Conservation (phyloP, 1,139 yeast species). For the Taphrina sp. region DNA sequence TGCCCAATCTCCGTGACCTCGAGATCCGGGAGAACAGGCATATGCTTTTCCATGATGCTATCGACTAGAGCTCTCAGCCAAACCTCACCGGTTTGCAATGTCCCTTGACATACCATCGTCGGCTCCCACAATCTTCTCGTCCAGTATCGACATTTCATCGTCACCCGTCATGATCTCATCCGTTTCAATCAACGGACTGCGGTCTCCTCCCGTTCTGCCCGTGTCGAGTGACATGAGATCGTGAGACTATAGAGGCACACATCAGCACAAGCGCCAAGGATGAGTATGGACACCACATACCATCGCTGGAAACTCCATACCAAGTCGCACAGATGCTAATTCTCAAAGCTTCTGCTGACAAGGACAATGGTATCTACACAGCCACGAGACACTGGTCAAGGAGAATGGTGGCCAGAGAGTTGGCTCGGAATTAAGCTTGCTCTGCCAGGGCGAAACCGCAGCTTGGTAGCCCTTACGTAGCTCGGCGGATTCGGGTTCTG, state of each 20-base stretch:
- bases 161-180: conserved; percentile 15
- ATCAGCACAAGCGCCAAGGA: too few species aligned
- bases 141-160: conserved; percentile 12
- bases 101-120: conserved; percentile 18
- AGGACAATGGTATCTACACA: too few species aligned
- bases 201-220: conserved; percentile 8
- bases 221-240: conserved; percentile 25
- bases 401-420: too few species aligned
- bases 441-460: too few species aligned
- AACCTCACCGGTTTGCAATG: background rate
- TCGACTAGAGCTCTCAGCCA: conserved; percentile 38
- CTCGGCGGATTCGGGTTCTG: too few species aligned
- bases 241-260: conserved; percentile 10
- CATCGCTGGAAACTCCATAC: too few species aligned
- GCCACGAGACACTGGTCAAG: too few species aligned
- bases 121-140: conserved; percentile 20
- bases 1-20: conserved; percentile 35
- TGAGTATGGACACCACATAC: too few species aligned
- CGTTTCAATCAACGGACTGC: conserved; percentile 20
- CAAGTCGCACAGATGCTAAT: too few species aligned
- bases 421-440: too few species aligned
- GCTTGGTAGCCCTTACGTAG: too few species aligned
- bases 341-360: too few species aligned
- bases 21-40: conserved; percentile 41
- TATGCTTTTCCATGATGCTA: conserved; percentile 41